Evolutionary conservation across 1,139 yeast species (phyloP), one percentile per base, ranked within the genome.

Genomic region (Pichia sp.): DNA sequence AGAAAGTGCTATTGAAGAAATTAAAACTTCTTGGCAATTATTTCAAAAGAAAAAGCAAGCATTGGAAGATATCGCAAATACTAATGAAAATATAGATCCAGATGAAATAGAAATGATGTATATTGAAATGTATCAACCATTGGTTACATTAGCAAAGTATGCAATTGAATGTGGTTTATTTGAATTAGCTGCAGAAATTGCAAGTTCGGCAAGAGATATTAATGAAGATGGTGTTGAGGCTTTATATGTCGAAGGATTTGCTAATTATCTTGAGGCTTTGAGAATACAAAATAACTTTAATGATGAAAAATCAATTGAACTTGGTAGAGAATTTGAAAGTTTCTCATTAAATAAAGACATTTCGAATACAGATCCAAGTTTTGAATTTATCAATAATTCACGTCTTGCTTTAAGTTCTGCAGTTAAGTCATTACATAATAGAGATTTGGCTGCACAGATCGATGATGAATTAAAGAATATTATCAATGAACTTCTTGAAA

Each of bases 211-310:
- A 28, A 81, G 83, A 58, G 90, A 86, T 53, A 77, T 90, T 45
- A 89, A 90, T 66, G 97, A 90, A 58, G 83, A 81, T 56, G 79
- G 86, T 52, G 71, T 87, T 49, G 97, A 90, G 59, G 75, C 83
- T 36, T 83, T 78, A 61, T 90, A 90, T 63, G 71, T 88, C 56
- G 95, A 87, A 62, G 94, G 94, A 0, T 78, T 89, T 60, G 81
- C 94, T 0, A 73, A 81, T 59, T 75, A 81, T 53, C 71, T 86
- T 58, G 72, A 70, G 47, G 81, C 83, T 18, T 80, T 81, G 54
- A 64, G 72, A 52, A 56, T 67, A 50, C 63, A 65, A 47, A 58
- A 60, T 39, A 45, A 46, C 2, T 45, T 61, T n/a, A 5, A 56
- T n/a, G 52, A 44, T 26, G 53, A 45, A 4, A 57, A 63, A 3